Conservation (phyloP, 192 early-diverging fungal genomes). For the Dimargaris cristalligena region DNA sequence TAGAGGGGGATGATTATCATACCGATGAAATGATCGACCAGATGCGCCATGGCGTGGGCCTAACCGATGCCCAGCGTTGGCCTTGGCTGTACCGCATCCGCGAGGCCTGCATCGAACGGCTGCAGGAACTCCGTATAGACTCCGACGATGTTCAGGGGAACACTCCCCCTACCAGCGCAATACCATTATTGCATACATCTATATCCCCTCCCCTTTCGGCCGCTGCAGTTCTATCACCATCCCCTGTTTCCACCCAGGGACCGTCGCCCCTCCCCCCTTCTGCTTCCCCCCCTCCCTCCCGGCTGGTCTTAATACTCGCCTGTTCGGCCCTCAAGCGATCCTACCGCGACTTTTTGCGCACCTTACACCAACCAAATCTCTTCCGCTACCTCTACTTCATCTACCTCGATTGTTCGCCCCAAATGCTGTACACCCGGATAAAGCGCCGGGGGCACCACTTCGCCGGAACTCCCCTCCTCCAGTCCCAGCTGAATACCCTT, state of each 20-base stretch:
- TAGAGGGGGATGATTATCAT: constrained; percentile 54
- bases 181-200: neutral
- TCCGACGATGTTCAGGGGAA: neutral
- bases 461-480: constrained; percentile 30
- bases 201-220: neutral
- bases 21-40: constrained; percentile 35
- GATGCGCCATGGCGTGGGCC: constrained; percentile 39
- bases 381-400: constrained; percentile 26
- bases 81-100: constrained; percentile 42
- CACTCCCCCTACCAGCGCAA: neutral
- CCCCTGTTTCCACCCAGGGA: constrained; percentile 4
- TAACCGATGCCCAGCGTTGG: constrained; percentile 46
- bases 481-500: constrained; percentile 42
- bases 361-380: neutral
- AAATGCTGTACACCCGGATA: constrained; percentile 29
- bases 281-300: neutral
- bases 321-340: constrained; percentile 43
- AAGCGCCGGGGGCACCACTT: constrained; percentile 36
- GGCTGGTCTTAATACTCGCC: constrained; percentile 32
- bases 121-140: constrained; percentile 13
- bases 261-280: neutral
- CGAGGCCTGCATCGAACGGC: constrained; percentile 17
- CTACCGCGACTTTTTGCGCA: constrained; percentile 42
- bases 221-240: no score
- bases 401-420: constrained; percentile 32